Conservation (phyloP, 2,329 filamentous ascomycete genomes). For the Colletotrichum orbiculare region DNA sequence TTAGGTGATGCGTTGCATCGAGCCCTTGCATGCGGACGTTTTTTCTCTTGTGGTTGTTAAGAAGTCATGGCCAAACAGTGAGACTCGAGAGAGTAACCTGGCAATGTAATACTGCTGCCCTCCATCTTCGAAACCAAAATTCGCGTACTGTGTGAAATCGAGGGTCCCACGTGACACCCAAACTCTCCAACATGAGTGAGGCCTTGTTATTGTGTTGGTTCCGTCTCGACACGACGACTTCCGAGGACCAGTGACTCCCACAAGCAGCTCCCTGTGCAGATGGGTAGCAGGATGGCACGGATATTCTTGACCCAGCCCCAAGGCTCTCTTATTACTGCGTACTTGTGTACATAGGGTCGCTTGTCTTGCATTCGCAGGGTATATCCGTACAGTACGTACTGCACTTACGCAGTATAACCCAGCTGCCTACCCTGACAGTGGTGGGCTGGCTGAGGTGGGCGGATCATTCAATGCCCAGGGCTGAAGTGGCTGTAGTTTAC, state of each 20-base stretch:
- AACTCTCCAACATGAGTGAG: background rate
- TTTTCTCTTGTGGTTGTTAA: background rate
- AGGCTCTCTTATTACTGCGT: too few relatives aligned
- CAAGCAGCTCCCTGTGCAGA: too few relatives aligned
- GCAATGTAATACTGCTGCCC: conserved; percentile 9
- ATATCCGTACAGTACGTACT: too few relatives aligned
- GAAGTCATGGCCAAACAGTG: background rate
- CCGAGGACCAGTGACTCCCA: too few relatives aligned
- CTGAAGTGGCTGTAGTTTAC: conserved; percentile 8
- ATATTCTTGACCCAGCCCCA: too few relatives aligned
- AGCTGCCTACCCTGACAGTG: background rate
- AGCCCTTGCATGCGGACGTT: conserved; percentile 9
- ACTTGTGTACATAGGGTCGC: too few relatives aligned
- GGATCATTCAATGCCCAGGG: conserved; percentile 17
- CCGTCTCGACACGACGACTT: too few relatives aligned
- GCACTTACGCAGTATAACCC: too few relatives aligned
- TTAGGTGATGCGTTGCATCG: background rate
- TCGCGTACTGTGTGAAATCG: background rate
- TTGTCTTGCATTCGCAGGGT: too few relatives aligned
- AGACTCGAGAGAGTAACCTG: background rate
- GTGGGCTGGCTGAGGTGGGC: background rate
- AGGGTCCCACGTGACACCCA: conserved; percentile 5
- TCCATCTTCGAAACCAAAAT: too few relatives aligned
- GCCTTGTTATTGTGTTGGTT: background rate
- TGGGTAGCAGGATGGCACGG: too few relatives aligned